A percentile compares a stretch with the other conserved stretches of the same genome.
phyloP scores from a whole-genome alignment of 108 stramenopile species.

The Nitzschia inconspicua region DNA sequence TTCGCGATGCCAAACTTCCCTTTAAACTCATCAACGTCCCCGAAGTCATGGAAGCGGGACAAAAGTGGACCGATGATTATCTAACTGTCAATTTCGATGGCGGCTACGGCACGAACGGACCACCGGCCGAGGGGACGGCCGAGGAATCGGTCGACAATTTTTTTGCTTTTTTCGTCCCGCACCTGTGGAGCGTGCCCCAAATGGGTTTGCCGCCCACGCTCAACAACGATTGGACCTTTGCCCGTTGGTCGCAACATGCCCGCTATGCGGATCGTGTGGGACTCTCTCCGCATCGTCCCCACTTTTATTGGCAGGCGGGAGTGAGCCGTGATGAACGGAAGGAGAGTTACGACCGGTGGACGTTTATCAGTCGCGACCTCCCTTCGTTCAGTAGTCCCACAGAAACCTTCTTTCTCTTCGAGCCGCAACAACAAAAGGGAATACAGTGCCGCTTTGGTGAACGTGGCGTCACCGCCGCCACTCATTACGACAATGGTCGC shows the following conservation, averaged over 20 bases:
- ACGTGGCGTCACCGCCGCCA: conserved; percentile 90
- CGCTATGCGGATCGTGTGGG: conserved; percentile 69
- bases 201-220: conserved; percentile 72
- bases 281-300: conserved; percentile 48
- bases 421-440: conserved; percentile 72
- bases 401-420: conserved; percentile 63
- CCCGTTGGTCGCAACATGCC: conserved; percentile 70
- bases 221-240: conserved; percentile 65
- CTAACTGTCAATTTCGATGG: conserved; percentile 51
- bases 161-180: conserved; percentile 72
- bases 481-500: conserved; percentile 91
- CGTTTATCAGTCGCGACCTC: conserved; percentile 74
- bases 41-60: conserved; percentile 55
- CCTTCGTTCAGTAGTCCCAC: conserved; percentile 60
- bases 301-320: conserved; percentile 82
- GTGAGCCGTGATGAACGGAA: conserved; percentile 58
- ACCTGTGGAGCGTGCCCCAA: conserved; percentile 44
- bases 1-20: conserved; percentile 73
- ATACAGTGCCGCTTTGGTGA: conserved; percentile 88
- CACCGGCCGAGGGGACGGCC: conserved; percentile 37
- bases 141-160: conserved; percentile 78
- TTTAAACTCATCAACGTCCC: conserved; percentile 85
- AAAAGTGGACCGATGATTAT: conserved; percentile 88
- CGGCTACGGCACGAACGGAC: not conserved
- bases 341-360: conserved; percentile 34